phyloP scores from a whole-genome alignment of 139 green algal genomes.

The Trebouxia sp. region DNA sequence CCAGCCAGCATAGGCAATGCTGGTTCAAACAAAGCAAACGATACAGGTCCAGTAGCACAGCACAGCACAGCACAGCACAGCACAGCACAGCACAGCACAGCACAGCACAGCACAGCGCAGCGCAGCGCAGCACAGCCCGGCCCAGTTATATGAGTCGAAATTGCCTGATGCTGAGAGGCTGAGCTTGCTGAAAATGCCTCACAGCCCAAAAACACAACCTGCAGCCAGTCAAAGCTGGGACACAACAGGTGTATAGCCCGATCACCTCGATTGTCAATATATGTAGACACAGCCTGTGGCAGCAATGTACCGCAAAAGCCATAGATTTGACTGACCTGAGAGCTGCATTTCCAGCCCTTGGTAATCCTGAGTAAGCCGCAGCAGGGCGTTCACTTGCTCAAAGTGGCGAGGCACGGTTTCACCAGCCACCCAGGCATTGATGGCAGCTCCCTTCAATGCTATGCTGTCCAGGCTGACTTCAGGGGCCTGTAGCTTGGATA shows the following conservation, averaged over 20 bases:
- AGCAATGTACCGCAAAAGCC: too few relatives aligned
- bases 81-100: too few relatives aligned
- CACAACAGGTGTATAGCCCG: background rate
- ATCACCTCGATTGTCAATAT: background rate
- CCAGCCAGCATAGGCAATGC: too few relatives aligned
- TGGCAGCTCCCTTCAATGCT: constrained; percentile 20
- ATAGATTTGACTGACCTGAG: constrained; percentile 35
- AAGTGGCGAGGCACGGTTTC: constrained; percentile 54
- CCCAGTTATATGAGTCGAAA: too few relatives aligned
- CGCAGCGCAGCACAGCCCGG: too few relatives aligned
- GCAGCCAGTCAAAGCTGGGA: background rate
- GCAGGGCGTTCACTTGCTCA: constrained; percentile 47
- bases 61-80: too few relatives aligned
- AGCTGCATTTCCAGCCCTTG: constrained; percentile 62
- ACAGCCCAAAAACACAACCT: too few relatives aligned
- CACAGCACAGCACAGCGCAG: too few relatives aligned
- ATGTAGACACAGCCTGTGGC: background rate
- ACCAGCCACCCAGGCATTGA: constrained; percentile 46
- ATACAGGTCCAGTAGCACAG: too few relatives aligned
- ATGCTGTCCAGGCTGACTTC: constrained; percentile 50
- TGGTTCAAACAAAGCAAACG: too few relatives aligned
- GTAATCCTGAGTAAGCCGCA: constrained; percentile 64
- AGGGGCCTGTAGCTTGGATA: background rate
- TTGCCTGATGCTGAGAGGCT: too few relatives aligned
- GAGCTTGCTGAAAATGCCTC: too few relatives aligned